Conservation (phyloP, 2,329 filamentous ascomycete species). For the Claviceps quebecensis region DNA sequence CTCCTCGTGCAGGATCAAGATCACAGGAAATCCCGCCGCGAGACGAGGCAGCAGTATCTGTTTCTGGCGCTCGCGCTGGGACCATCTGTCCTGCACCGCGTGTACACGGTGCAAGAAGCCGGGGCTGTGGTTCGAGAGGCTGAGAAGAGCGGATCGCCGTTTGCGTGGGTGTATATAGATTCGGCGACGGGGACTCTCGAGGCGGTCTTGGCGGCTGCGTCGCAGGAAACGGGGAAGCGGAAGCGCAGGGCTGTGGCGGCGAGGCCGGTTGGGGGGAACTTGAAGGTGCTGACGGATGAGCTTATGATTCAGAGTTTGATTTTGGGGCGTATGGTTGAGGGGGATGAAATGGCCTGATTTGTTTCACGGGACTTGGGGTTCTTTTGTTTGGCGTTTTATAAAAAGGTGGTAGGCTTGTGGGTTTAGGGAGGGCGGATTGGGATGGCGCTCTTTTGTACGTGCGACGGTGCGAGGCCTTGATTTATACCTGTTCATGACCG, state of each 20-base stretch:
- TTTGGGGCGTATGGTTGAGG: constrained; percentile 61
- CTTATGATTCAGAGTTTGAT: constrained; percentile 89
- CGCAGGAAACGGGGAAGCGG: constrained; percentile 19
- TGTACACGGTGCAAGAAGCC: constrained; percentile 52
- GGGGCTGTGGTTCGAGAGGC: constrained; percentile 40
- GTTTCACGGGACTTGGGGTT: background rate
- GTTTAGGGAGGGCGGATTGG: too few relatives aligned
- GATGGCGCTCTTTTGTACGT: too few relatives aligned
- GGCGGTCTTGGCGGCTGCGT: constrained; percentile 26
- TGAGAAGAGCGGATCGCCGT: constrained; percentile 33
- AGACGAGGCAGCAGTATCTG: constrained; percentile 56
- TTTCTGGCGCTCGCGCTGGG: constrained; percentile 73
- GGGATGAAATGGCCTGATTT: constrained; percentile 17
- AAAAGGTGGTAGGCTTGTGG: too few relatives aligned
- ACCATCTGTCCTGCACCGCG: constrained; percentile 48
- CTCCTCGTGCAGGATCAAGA: constrained; percentile 45
- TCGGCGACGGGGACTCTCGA: constrained; percentile 42
- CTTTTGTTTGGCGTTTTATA: too few relatives aligned
- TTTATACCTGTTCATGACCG: too few relatives aligned
- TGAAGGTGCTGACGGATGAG: constrained; percentile 67
- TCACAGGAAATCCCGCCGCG: constrained; percentile 40
- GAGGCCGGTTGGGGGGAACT: constrained; percentile 27
- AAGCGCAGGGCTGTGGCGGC: constrained; percentile 24
- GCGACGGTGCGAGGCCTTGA: too few relatives aligned
- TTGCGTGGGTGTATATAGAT: constrained; percentile 72